Evolutionary conservation across 73 alveolate species (phyloP), one percentile per base, ranked within the genome.

Genomic region (Breviolum minutum): DNA sequence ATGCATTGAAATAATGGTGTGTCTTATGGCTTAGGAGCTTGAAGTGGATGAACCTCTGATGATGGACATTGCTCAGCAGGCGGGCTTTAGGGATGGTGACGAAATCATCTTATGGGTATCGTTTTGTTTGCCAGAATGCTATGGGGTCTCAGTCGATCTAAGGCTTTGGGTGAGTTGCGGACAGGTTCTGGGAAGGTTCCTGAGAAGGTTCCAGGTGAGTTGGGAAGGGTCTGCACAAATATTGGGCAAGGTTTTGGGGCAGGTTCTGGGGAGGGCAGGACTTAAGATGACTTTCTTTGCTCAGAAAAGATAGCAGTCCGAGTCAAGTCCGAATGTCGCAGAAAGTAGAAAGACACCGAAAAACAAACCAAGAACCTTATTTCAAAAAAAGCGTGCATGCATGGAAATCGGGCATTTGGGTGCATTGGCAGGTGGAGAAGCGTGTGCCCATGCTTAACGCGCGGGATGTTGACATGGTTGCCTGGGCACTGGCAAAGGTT

Each of bases 381-480:
- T 68, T 22, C 77, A 17, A 68, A 17, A 17, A 40, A 40, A 40
- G 54, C 54, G 54, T 3, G 54, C 54, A 3, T 40, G 0, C 54
- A 40, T 40, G 54, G 54, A 3, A 40, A 40, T 40, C 26, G 48
- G 29, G 54, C 54, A 40, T 40, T 40, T 40, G 54, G 54, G 54
- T 40, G 54, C 54, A 40, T 40, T 40, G 30, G 60, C 89, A 92
- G 98, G 98, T 68, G 22, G 91, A 92, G 98, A 66, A 62, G 68
- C 73, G 63, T 12, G 63, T 92, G 7, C 69, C 64, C 7, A 74
- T 63, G 54, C 81, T 92, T 68, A 92, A 92, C 12, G 91, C 98
- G n/a, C 98, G 98, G 7, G 98, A 92, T 30, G 98, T 92, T 8
- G 98, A 80, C 89, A 92, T 92, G 96, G 12, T 89, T 27, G 86